Percentiles rank a stretch among this genome's conserved stretches.
phyloP scores from a whole-genome alignment of 192 early-diverging fungal species.

The Rhizoclosmatium sp. region DNA sequence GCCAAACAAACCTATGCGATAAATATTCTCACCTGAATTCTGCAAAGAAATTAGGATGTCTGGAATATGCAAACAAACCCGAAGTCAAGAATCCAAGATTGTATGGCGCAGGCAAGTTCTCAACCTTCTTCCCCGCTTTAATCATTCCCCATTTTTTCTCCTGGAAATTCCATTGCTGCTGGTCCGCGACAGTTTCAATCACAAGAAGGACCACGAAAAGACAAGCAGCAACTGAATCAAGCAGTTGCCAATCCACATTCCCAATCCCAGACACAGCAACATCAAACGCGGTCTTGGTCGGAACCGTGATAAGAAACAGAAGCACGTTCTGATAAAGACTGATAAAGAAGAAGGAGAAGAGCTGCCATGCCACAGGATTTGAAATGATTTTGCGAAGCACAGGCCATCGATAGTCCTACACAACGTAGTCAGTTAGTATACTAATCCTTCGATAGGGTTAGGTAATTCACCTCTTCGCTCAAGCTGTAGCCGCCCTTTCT shows the following conservation, averaged over 20 bases:
- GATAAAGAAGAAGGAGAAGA: constrained; percentile 77
- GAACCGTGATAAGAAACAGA: constrained; percentile 62
- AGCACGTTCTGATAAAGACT: constrained; percentile 74
- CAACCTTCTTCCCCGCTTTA: constrained; percentile 13
- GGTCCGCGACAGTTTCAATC: constrained; percentile 75
- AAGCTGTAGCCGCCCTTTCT: constrained; percentile 55
- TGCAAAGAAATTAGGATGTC: constrained; percentile 88
- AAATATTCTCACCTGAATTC: constrained; percentile 53
- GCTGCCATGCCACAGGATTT: constrained; percentile 58
- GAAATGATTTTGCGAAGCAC: constrained; percentile 42
- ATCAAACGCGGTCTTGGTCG: constrained; percentile 39
- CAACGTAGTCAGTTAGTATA: not conserved
- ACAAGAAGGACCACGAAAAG: constrained; percentile 56
- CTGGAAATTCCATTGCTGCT: constrained; percentile 81
- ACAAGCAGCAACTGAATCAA: constrained; percentile 55
- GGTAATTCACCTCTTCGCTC: constrained; percentile 7
- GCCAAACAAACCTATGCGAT: too few relatives aligned
- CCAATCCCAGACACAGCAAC: not conserved
- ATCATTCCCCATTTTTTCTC: constrained; percentile 34
- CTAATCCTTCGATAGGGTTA: not conserved
- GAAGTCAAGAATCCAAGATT: constrained; percentile 73
- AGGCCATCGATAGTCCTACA: constrained; percentile 73
- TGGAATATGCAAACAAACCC: constrained; percentile 75
- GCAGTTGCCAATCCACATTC: constrained; percentile 11
- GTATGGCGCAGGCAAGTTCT: constrained; percentile 37